A percentile compares a stretch with the other conserved stretches of the same genome.
Conservation (phyloP, 2,329 filamentous ascomycete genomes). For the Blastomyces parvus region DNA sequence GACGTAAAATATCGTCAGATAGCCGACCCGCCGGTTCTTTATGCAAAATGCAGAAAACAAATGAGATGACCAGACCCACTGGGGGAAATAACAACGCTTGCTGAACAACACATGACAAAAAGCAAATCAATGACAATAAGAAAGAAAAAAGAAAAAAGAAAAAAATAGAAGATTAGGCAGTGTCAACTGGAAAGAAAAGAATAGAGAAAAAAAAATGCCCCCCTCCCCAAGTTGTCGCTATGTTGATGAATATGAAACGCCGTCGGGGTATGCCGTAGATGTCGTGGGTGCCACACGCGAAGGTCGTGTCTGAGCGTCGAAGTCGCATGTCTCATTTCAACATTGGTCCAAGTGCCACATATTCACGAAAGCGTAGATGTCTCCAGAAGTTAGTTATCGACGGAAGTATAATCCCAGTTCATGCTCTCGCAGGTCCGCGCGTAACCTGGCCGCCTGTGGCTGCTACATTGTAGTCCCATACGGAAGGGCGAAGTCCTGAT, state of each 20-base stretch:
- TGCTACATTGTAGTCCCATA: constrained; percentile 74
- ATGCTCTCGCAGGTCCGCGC: constrained; percentile 8
- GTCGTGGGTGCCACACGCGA: constrained; percentile 31
- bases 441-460: constrained; percentile 25
- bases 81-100: constrained; percentile 39
- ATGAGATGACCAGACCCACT: constrained; percentile 19
- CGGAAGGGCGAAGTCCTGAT: constrained; percentile 66
- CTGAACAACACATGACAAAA: constrained; percentile 38
- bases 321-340: constrained; percentile 32
- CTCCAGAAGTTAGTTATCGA: neutral
- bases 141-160: constrained; percentile 29
- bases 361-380: constrained; percentile 10
- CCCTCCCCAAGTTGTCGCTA: constrained; percentile 29
- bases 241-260: constrained; percentile 40
- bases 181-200: constrained; percentile 29
- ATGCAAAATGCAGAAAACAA: constrained; percentile 29
- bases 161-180: constrained; percentile 34
- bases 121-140: constrained; percentile 21
- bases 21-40: constrained; percentile 42
- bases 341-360: constrained; percentile 15
- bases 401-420: constrained; percentile 12
- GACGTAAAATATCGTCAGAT: constrained; percentile 34
- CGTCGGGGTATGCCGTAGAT: constrained; percentile 45
- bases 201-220: constrained; percentile 31
- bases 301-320: constrained; percentile 19